These are phyloP conservation scores for Phytophthora sp. DNA, from an alignment of 352 stramenopile species.

Conservation along the genomic window DNA sequence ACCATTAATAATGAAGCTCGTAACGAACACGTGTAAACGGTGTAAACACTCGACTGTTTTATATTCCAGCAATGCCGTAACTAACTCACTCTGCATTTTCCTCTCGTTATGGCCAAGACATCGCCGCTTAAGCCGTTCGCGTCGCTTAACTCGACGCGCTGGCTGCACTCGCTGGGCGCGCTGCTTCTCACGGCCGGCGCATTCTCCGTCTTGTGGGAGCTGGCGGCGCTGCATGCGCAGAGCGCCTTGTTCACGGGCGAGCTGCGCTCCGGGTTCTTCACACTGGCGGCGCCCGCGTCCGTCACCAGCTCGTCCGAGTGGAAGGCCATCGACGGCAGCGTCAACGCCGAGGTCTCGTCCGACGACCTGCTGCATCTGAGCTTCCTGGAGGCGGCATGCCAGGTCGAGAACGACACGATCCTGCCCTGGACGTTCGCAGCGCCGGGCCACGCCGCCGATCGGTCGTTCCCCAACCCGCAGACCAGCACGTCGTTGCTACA, in stretches of 20 bases:
- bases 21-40: too few relatives aligned
- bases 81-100: background rate
- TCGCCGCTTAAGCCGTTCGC: constrained; percentile 15
- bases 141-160: constrained; percentile 19
- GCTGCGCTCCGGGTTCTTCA: constrained; percentile 28
- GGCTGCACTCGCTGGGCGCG: constrained; percentile 31
- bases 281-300: constrained; percentile 14
- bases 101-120: constrained; percentile 11
- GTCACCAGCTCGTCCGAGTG: constrained; percentile 19
- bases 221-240: constrained; percentile 27
- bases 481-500: constrained; percentile 31
- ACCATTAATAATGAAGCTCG: too few relatives aligned
- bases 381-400: constrained; percentile 42
- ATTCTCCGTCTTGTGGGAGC: constrained; percentile 33
- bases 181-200: constrained; percentile 23
- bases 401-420: constrained; percentile 41
- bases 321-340: constrained; percentile 24
- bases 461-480: constrained; percentile 16
- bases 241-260: constrained; percentile 26
- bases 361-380: constrained; percentile 53
- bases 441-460: constrained; percentile 9
- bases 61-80: constrained; percentile 18
- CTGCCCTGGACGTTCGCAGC: constrained; percentile 45
- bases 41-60: constrained; percentile 25
- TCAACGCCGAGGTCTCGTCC: constrained; percentile 26